A percentile compares a stretch with the other conserved stretches of the same genome.
phyloP scores from a whole-genome alignment of 1,284 basidiomycete genomes.

The Takashimella tepidaria region DNA sequence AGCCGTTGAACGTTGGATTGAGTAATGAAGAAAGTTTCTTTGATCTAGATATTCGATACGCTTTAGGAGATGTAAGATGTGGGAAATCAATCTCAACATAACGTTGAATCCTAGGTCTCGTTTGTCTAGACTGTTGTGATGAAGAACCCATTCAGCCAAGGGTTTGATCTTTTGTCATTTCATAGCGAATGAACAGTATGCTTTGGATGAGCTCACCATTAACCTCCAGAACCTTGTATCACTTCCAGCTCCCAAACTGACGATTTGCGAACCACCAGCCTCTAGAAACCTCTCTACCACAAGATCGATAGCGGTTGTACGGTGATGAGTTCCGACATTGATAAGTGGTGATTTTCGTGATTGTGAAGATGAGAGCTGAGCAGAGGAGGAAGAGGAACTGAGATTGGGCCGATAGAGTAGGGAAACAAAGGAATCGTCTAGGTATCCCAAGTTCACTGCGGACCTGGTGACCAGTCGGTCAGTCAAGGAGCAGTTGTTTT shows the following conservation, averaged over 20 bases:
- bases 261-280: constrained; percentile 60
- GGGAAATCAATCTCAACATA: constrained; percentile 91
- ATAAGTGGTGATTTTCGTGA: constrained; percentile 66
- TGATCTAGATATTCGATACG: constrained; percentile 70
- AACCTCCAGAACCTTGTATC: constrained; percentile 91
- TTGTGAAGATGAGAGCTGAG: constrained; percentile 1
- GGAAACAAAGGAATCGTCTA: constrained; percentile 65
- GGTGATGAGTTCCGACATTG: constrained; percentile 88
- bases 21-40: constrained; percentile 52
- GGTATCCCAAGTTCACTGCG: constrained; percentile 68
- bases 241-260: constrained; percentile 86
- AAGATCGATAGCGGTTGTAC: constrained; percentile 72
- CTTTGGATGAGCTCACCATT: constrained; percentile 55
- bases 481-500: neutral
- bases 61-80: constrained; percentile 76
- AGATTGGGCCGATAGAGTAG: constrained; percentile 51
- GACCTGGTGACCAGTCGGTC: constrained; percentile 43
- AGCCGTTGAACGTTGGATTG: neutral
- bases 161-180: too few relatives aligned
- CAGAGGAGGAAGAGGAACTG: neutral
- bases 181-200: neutral
- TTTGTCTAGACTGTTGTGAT: constrained; percentile 10
- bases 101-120: constrained; percentile 17
- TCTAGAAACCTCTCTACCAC: constrained; percentile 69
- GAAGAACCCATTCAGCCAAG: too few relatives aligned